A percentile compares a stretch with the other conserved stretches of the same genome.
Evolutionary conservation across 176 grass and related monocot species (phyloP).

Genomic region (Ensete glaucum): DNA sequence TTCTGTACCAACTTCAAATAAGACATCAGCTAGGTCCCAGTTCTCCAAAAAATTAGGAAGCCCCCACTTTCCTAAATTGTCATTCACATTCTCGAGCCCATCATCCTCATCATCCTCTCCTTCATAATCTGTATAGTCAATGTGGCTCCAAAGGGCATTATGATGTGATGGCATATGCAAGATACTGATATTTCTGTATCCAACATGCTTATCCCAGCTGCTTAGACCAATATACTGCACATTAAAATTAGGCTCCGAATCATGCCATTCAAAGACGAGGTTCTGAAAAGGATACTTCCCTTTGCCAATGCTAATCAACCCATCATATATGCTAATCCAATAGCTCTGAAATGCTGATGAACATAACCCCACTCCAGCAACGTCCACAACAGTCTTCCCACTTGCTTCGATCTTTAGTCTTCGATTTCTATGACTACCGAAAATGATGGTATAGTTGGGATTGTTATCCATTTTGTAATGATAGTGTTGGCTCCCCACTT

Average conservation of each 20-base stretch:
- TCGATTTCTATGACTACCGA: slow-evolving; percentile 90
- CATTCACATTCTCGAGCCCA: slow-evolving; percentile 16
- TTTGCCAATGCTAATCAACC: slow-evolving; percentile 66
- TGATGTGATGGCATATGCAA: slow-evolving; percentile 56
- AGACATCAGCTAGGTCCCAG: slow-evolving; percentile 65
- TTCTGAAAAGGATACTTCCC: slow-evolving; percentile 71
- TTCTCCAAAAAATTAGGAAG: slow-evolving; percentile 69
- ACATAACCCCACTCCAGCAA: slow-evolving; percentile 59
- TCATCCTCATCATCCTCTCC: slow-evolving; percentile 25
- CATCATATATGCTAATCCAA: slow-evolving; percentile 91
- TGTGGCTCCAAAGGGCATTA: slow-evolving; percentile 55
- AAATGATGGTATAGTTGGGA: slow-evolving; percentile 70
- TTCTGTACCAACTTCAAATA: slow-evolving; percentile 61
- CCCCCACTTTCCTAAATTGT: slow-evolving; percentile 35
- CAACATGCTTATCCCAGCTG: slow-evolving; percentile 94
- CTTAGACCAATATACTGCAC: slow-evolving; percentile 77
- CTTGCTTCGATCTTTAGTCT: slow-evolving; percentile 85
- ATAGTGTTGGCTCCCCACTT: slow-evolving; percentile 69
- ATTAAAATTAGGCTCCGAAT: slow-evolving; percentile 51
- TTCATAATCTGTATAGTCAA: slow-evolving; percentile 38
- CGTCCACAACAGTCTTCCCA: slow-evolving; percentile 66
- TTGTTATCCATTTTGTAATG: slow-evolving; percentile 82
- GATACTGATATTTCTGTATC: slow-evolving; percentile 77
- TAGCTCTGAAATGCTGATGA: slow-evolving; percentile 82
- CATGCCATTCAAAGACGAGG: slow-evolving; percentile 69